phyloP scores from a whole-genome alignment of 108 stramenopile genomes.

The Cyclotella baltica region DNA sequence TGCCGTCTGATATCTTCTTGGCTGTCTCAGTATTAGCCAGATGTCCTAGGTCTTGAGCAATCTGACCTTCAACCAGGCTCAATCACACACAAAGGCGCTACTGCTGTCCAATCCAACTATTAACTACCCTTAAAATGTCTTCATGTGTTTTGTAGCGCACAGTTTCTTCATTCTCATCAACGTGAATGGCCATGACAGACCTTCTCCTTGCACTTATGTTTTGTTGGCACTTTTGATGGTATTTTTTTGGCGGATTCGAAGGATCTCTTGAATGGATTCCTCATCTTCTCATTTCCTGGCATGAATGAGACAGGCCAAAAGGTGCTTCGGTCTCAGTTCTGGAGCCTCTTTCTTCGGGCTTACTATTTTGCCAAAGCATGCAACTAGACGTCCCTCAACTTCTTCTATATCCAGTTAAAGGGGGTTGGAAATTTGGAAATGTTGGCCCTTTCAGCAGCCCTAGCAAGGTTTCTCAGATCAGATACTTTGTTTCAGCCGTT shows the following conservation, averaged over 20 bases:
- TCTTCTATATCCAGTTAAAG: not conserved
- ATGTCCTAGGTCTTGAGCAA: conserved; percentile 10
- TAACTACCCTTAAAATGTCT: not conserved
- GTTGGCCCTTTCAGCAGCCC: too few species aligned
- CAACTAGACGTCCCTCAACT: not conserved
- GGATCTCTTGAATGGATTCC: not conserved
- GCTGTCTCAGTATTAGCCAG: not conserved
- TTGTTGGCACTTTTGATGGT: not conserved
- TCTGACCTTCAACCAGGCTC: not conserved
- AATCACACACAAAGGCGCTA: not conserved
- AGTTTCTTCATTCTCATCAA: not conserved
- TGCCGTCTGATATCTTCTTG: conserved; percentile 8
- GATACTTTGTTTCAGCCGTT: too few species aligned
- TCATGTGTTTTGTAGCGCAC: not conserved
- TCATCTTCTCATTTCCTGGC: not conserved
- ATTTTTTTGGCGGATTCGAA: not conserved
- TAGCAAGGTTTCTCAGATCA: too few species aligned
- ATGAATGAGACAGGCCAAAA: not conserved
- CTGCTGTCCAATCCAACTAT: not conserved
- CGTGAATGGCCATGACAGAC: not conserved
- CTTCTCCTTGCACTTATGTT: not conserved
- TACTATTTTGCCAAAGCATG: not conserved
- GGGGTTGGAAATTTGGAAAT: not conserved
- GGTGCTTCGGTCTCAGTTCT: conserved; percentile 1
- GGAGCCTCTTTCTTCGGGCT: not conserved